These are phyloP conservation scores for Lineolata rhizophorae DNA, from an alignment of 495 filamentous ascomycete species.

Conservation along the genomic window DNA sequence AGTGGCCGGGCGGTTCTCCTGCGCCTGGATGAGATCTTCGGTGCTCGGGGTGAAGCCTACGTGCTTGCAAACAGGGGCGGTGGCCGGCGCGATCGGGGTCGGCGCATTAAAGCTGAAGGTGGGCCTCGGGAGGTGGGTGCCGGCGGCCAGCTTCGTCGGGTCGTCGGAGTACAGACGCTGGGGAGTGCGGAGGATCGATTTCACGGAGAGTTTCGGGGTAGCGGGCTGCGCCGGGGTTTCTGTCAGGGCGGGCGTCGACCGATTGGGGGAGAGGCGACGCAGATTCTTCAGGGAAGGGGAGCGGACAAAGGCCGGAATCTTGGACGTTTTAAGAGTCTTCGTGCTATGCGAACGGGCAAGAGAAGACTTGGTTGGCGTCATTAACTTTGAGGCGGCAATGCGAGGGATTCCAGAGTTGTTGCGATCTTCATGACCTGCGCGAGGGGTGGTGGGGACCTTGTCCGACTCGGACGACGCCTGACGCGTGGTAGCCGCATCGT, in stretches of 20 bases:
- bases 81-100: constrained; percentile 13
- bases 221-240: constrained; percentile 2
- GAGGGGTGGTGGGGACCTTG: constrained; percentile 20
- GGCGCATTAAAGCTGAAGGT: constrained; percentile 22
- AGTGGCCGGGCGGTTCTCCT: too few species aligned
- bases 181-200: constrained; percentile 38
- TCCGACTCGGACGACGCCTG: constrained; percentile 27
- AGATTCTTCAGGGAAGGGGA: constrained; percentile 19
- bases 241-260: constrained; percentile 1
- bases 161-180: constrained; percentile 40
- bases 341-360: constrained; percentile 37
- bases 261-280: constrained; percentile 2
- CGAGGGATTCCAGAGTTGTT: constrained; percentile 17
- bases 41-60: constrained; percentile 37
- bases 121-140: constrained; percentile 33
- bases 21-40: constrained; percentile 17
- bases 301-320: constrained; percentile 28
- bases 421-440: constrained; percentile 10
- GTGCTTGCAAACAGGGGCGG: constrained; percentile 25
- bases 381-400: constrained; percentile 25
- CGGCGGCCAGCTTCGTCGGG: constrained; percentile 35
- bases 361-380: constrained; percentile 68
- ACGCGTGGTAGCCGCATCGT: constrained; percentile 35
- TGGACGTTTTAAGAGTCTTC: constrained; percentile 32
- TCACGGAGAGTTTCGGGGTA: too few species aligned